Evolutionary conservation across 805 yeast genomes (phyloP), one percentile per base, ranked within the genome.

Genomic region (Teunomyces funiuensis): DNA sequence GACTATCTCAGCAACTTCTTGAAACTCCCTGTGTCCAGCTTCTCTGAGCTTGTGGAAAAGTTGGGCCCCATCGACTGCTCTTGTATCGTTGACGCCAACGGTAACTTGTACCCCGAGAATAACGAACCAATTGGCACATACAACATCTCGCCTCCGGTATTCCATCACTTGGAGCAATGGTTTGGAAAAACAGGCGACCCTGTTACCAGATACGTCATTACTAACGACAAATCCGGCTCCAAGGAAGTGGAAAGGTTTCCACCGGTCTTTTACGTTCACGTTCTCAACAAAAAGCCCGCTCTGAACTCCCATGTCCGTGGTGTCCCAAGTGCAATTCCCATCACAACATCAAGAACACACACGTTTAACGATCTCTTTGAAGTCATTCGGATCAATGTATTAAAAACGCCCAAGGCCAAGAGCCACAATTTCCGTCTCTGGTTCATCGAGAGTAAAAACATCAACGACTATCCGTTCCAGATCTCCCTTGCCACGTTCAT

Each of bases 31-130:
- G 60, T 54, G 39, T 44, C 49, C 9, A 50, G 65, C 11, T 47
- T 60, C 19, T 60, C 58, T 2, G 57, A 57, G 6, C 54, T 65
- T 15, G 57, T 61, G 14, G 41, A 44, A 3, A 27, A 54, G 5
- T 43, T 80, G 22, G 81, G 81, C 1, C 75, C 77, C 1, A 64
- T 83, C 19, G 69, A 76, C 53, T 71, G 77, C 16, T 43, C 55
- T 1, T 46, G 63, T 0, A 63, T 83, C 13, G 62, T 75, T n/a
- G 76, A 71, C 43, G 64, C 60, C 11, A 60, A 61, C 33, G 80
- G 80, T 1, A 59, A 70, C 26, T 67, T 79, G 44, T 63, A 69
- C 26, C 51, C 50, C 11, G 60, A 49, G 19, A 39, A 36, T 9
- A 25, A 40, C 11, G 60, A 53, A 30, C 49, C 59, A 1, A 52